Percentiles rank a stretch among this genome's conserved stretches.
These are phyloP conservation scores for Phytophthora pini DNA, from an alignment of 352 stramenopile genomes.

Conservation along the genomic window DNA sequence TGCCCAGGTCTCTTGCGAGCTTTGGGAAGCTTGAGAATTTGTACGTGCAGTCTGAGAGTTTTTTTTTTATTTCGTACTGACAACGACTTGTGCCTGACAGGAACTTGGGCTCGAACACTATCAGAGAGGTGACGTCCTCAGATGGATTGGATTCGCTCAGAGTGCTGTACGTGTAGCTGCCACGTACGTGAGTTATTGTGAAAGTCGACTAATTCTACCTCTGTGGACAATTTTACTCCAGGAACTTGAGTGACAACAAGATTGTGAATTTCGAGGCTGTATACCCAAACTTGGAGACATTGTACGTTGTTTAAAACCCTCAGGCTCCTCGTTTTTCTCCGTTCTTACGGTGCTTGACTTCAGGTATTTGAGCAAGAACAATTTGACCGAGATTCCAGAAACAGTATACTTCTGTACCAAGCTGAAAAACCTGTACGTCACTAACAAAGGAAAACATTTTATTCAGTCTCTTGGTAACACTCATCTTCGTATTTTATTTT, in stretches of 20 bases:
- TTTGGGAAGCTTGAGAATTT: slow-evolving; percentile 16
- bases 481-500: neutral
- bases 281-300: slow-evolving; percentile 50
- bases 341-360: slow-evolving; percentile 2
- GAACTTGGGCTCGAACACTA: slow-evolving; percentile 31
- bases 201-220: neutral
- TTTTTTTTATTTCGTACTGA: neutral
- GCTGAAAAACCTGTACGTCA: slow-evolving; percentile 31
- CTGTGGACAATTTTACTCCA: slow-evolving; percentile 10
- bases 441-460: neutral
- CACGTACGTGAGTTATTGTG: neutral
- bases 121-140: slow-evolving; percentile 14
- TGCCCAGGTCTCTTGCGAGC: slow-evolving; percentile 15
- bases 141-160: slow-evolving; percentile 19
- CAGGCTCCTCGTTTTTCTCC: neutral
- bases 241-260: slow-evolving; percentile 30
- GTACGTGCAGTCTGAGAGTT: slow-evolving; percentile 10
- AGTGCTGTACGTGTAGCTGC: slow-evolving; percentile 18
- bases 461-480: neutral
- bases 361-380: slow-evolving; percentile 31
- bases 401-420: slow-evolving; percentile 25
- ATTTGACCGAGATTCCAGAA: slow-evolving; percentile 28
- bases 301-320: slow-evolving; percentile 41
- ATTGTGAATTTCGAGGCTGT: slow-evolving; percentile 46
- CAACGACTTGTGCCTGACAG: slow-evolving; percentile 10